Base-by-base conservation (phyloP, 1,284 basidiomycete species). In the Trametes versicolor region DNA sequence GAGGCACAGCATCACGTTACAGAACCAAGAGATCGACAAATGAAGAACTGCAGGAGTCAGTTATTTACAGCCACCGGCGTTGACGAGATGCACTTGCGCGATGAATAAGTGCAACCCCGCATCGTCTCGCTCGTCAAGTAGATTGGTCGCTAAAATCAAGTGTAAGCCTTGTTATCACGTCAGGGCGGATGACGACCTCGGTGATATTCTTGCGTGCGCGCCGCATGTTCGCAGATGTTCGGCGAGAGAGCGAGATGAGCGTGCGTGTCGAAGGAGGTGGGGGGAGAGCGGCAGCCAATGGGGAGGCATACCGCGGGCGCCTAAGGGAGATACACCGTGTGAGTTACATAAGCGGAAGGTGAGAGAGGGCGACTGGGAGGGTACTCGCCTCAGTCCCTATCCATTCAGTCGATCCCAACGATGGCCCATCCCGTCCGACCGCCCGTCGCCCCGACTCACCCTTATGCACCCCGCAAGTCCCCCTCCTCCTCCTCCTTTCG, bases 361-460 rank as follows among this genome's bases (percentile, higher is more conserved):
- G 64, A 60, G 66, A 60, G 69, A 63, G 64, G 58, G 65, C 67
- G 72, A 73, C 71, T 66, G 72, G 66, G 65, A 70, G 69, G 72
- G 73, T 73, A 72, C 73, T 72, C 72, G 58, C 61, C 51, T 56
- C 52, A 64, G 69, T 67, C 60, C 62, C 64, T 66, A 65, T 58
- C 61, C 69, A 64, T 68, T 63, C 59, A 66, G 69, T 58, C 56
- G 57, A 63, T 63, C 65, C 57, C 70, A 57, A 65, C 68, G 63
- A 75, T 75, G 71, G 69, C 64, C 62, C 64, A 58, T 70, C 69
- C 67, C 65, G 59, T 58, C 66, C 67, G 65, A 63, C 60, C 67
- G 49, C 62, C 66, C 58, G 45, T 61, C 36, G 50, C 58, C 60
- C 43, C 64, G 34, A 56, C 64, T 27, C 55, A 52, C 67, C 57